Base-by-base conservation (phyloP, 1,139 yeast genomes). In the Kurtzmaniella quercitrusa region DNA sequence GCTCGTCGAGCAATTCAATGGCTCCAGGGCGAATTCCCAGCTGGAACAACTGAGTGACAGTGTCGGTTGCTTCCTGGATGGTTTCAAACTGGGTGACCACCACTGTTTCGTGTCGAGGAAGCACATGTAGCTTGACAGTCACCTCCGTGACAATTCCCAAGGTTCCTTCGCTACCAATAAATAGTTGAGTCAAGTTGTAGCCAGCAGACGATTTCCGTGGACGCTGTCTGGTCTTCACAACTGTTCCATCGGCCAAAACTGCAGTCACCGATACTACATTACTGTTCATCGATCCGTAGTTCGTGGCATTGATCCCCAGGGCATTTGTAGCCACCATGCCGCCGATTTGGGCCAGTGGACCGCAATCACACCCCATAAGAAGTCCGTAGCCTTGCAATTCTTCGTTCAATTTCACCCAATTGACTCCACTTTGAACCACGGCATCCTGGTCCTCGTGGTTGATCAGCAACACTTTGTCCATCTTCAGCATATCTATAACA, bases 251-350 rank as follows among this genome's bases (percentile, higher is more conserved):
- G 2, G 75, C 70, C 41, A 72, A 57, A 10, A 72, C 77, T 14
- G 66, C 75, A 1, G 75, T 72, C 7, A 72, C 50, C 1, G 73
- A 63, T 12, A 72, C 58, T 7, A 72, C 74, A 46, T 72, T 72
- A n/a, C 65, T 54, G 16, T 66, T 55, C 75, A 71, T 71, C n/a
- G 77, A 73, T 3, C 76, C 77, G 45, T 71, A 72, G 34, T 66
- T 52, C 5, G 70, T 65, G 1, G 77, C 77, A 55, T 70, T 69
- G 38, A 71, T 62, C 1, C 77, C 77, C 3, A 70, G 63, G 2
- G 77, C 77, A 49, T 71, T 71, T 39, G 77, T 71, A 42, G 59
- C 65, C 18, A 72, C 62, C 77, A 72, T 72, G 1, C 77, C 77
- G 1, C 73, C 65, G 23, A 72, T 69, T 18, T 62, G 54, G 1